Percentiles rank a stretch among this genome's conserved stretches.
Conservation (phyloP, 2,329 filamentous ascomycete species). For the Phialemonium atrogriseum region DNA sequence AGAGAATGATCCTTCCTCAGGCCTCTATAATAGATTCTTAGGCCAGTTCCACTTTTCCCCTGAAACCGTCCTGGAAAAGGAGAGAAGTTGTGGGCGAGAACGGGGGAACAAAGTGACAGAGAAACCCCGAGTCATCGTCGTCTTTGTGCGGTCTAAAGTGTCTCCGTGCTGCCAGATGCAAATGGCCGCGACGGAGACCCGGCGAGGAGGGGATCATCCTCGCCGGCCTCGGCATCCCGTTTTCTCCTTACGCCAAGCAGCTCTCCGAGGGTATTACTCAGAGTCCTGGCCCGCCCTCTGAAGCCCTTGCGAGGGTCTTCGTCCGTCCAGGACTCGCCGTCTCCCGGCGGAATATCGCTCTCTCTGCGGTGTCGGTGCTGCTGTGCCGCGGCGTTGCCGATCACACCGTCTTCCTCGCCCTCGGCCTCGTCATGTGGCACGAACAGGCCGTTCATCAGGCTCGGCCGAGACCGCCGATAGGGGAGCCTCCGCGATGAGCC, state of each 20-base stretch:
- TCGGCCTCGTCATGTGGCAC: constrained; percentile 30
- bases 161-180: too few species aligned
- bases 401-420: constrained; percentile 3
- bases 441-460: constrained; percentile 46
- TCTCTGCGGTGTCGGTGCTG: constrained; percentile 11
- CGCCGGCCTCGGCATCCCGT: not conserved
- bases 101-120: too few species aligned
- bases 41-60: too few species aligned
- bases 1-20: too few species aligned
- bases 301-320: constrained; percentile 14
- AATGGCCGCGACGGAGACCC: too few species aligned
- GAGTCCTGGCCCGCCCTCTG: constrained; percentile 26
- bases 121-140: too few species aligned
- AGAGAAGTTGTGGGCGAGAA: too few species aligned
- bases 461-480: constrained; percentile 37
- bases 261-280: constrained; percentile 29
- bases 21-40: too few species aligned
- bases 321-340: constrained; percentile 7
- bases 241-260: constrained; percentile 23
- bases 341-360: constrained; percentile 8
- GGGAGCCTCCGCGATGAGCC: constrained; percentile 24
- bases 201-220: not conserved
- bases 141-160: too few species aligned
- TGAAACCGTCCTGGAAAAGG: too few species aligned
- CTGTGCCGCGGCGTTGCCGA: constrained; percentile 1